Evolutionary conservation across 1,284 basidiomycete species (phyloP).

Genomic region (Puccinia horiana): DNA sequence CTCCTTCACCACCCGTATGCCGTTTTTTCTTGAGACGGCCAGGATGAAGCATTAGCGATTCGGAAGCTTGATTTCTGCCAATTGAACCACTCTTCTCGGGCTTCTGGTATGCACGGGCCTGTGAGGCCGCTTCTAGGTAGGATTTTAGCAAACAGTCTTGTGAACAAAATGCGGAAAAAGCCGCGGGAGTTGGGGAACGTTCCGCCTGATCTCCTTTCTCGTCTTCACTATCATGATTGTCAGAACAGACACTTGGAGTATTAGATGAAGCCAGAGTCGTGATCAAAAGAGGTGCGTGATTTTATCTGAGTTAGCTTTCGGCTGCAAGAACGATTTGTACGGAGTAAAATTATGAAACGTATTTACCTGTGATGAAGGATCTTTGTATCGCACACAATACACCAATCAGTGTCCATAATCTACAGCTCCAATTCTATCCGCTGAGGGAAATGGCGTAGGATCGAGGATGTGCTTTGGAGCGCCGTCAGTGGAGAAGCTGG

Average conservation of each 20-base stretch:
- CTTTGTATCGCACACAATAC: constrained; percentile 11
- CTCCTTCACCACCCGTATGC: not conserved
- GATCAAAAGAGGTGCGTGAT: not conserved
- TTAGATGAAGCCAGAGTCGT: not conserved
- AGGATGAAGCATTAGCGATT: not conserved
- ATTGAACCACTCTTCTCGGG: not conserved
- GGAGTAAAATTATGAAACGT: not conserved
- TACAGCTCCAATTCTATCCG: not conserved
- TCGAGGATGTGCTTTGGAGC: not conserved
- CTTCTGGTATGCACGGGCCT: not conserved
- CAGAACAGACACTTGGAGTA: not conserved
- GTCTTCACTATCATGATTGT: not conserved
- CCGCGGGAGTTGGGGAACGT: not conserved
- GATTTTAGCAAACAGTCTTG: constrained; percentile 17
- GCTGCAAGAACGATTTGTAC: not conserved
- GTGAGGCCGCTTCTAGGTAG: constrained; percentile 11
- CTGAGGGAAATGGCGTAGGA: not conserved
- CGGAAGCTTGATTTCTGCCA: not conserved
- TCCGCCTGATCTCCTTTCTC: not conserved
- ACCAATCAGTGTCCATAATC: constrained; percentile 20
- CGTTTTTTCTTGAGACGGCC: not conserved
- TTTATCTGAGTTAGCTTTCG: not conserved
- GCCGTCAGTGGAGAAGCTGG: not conserved
- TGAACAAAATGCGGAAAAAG: constrained; percentile 4
- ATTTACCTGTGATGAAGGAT: constrained; percentile 1